Base-by-base conservation (phyloP, 352 stramenopile genomes). In the Phytophthora pluvialis region DNA sequence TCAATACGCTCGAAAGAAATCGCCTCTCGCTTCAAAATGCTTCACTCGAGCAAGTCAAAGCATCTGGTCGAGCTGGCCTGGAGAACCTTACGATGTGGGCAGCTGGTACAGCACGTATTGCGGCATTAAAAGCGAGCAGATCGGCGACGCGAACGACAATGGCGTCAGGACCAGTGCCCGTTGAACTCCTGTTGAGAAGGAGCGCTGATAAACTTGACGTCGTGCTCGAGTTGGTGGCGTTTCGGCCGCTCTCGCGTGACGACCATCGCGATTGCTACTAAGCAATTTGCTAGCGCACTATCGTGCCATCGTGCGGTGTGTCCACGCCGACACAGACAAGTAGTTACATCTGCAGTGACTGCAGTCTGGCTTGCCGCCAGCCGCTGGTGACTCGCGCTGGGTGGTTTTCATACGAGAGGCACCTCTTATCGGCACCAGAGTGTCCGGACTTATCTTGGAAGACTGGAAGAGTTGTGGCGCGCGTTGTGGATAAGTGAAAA, bases 1-100 rank as follows among this genome's bases (percentile, higher is more conserved):
- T 45, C 52, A 64, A 69, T 59, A 49, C 45, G 48, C 63, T 67
- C 56, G 56, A 71, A 71, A 66, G 49, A 67, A 67, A 58, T 57
- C 49, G 35, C 29, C n/a, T 67, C 42, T 31, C 47, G 36, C 43
- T 55, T 60, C 51, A 63, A 21, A 21, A 64, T 4, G 11, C 51
- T 60, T 52, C 31, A 54, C 44, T 32, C 26, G 32, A 33, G 29
- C 26, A 36, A 48, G 28, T 60, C 47, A 52, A 51, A 51, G 56
- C 55, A 71, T 55, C 47, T 67, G 56, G 12, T 25, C 28, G 18
- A 13, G 10, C 18, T 52, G 40, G 44, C 40, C 48, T 39, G 47
- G 28, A 46, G 16, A 58, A 42, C 63, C 63, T 56, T 61, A 60
- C 36, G 29, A 52, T 47, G 15, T 3, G 11, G 31, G 56, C 63